Evolutionary conservation across 169 alveolate genomes (phyloP), one percentile per base, ranked within the genome.

Genomic region (Cryptosporidium viatorum): DNA sequence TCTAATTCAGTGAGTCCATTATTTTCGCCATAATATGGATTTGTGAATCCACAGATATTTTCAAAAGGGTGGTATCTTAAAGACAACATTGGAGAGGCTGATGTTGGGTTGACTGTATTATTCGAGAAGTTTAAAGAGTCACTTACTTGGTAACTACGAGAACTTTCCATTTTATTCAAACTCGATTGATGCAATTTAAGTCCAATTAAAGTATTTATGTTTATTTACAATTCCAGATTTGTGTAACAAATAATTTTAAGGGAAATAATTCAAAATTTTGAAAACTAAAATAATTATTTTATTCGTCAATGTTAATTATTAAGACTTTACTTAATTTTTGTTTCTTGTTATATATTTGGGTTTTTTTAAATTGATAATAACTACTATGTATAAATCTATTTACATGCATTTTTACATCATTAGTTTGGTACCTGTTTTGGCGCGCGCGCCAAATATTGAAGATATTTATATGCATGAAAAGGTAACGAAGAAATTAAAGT

Each of bases 1-100:
- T 80, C 89, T 29, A 26, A 1, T n/a, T 80, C 89, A 7, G 69
- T 62, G 3, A 80, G 50, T 21, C 68, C 74, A 21, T 80, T 59
- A 50, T 80, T 80, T 65, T 80, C 89, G 0, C 80, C 74, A 65
- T 43, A 80, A 10, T 80, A 80, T 6, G 89, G 89, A 65, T 80
- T 80, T 18, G 80, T 80, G 35, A 80, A 80, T 14, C 89, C 89
- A 35, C 89, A 80, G 21, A 80, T 65, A 80, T 59, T 80, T 48
- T 80, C 89, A 80, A 80, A 80, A 37, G 89, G 89, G 16, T 62
- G 89, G 37, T 80, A 80, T 33, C 75, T 80, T 23, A 80, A 48
- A 41, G 89, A 80, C 18, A 80, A 31, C 89, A 80, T 80, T 33
- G 89, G 89, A 8, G 75, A 35, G 26, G 75, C 37, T 70, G 59